Base-by-base conservation (phyloP, 2,329 filamentous ascomycete species). In the Pyrenophora tritici-repentis region DNA sequence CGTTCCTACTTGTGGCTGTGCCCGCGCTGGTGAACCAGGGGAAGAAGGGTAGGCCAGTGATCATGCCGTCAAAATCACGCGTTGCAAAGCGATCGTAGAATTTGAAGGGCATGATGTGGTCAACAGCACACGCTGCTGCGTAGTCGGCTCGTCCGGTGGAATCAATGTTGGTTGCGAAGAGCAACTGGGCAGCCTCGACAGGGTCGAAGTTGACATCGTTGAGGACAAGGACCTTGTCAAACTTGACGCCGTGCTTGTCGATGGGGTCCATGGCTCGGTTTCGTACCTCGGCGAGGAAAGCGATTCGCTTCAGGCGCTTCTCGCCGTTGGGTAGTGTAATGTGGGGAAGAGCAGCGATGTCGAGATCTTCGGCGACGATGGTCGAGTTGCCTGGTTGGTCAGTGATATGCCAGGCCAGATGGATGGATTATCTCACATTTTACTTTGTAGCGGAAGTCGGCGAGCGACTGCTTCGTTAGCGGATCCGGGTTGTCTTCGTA, bases 21-120 rank as follows among this genome's bases (percentile, higher is more conserved):
- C 82, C 82, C 1, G 74, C 76, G 38, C 67, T 73, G 4, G 83
- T 79, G 70, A 89, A 88, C 74, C 85, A 88, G 0, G 88, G 88
- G 70, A 83, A 91, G 52, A 86, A 82, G 1, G 85, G 83, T 34
- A 88, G 78, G 4, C 87, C 82, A 29, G 84, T 80, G 22, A 81
- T 81, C 59, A 83, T 81, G 1, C 87, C 87, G 51, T 88, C 81
- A 2, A 77, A 74, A 61, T 91, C 88, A 12, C 88, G 80, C 16
- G 86, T 83, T 1, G 87, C 88, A 68, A 89, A 91, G 0, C 86
- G 84, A 68, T 91, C 89, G 70, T 91, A 91, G 67, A 85, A 89
- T 34, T 83, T 78, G 56, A 87, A 83, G 0, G 87, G 84, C 47
- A 83, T 81, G 55, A 85, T 82, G 62, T 86, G 90, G 73, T 91